Base-by-base conservation (phyloP, 1,284 basidiomycete genomes). In the Ganoderma multipileum region DNA sequence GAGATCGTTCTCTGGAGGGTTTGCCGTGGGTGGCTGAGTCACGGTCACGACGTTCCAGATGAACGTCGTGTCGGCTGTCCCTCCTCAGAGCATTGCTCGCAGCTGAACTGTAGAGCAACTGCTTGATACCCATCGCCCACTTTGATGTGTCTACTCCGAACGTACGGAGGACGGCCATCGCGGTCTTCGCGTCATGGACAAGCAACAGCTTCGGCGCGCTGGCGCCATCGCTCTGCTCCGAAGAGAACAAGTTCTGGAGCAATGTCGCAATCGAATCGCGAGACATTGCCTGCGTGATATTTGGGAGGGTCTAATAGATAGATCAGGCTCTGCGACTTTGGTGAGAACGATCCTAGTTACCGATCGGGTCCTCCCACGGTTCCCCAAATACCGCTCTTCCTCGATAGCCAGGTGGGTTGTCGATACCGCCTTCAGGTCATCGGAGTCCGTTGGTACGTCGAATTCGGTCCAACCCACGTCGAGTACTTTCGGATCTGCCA, bases 381-480 rank as follows among this genome's bases (percentile, higher is more conserved):
- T 80, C 2, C 59, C 66, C 26, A 80, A 63, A 9, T 66, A 66
- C 1, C 67, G 44, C 11, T 74, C 73, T 63, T 80, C 79, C 50
- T 77, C 66, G 3, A 79, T 55, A 14, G 67, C 68, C 20, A 78
- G 55, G 52, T 80, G 77, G 0, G 73, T 72, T 2, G 75, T 76
- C 0, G 71, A 70, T 11, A 64, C 59, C 8, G 73, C 67, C 20
- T 47, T 65, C 52, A 75, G 57, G 59, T 74, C 70, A 20, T 67
- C 66, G 30, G 68, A 68, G 23, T 73, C 61, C 23, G 68, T 66
- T 3, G 75, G 72, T 18, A 71, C 68, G 23, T 71, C 68, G 52
- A 77, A 78, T 36, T 73, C 74, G 9, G 79, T 75, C 76, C 78
- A 79, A 6, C 79, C 77, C 11, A 81, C 64, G 64, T 81, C 79